phyloP scores from a whole-genome alignment of 75 land plant species.

The Gnetum montanum region DNA sequence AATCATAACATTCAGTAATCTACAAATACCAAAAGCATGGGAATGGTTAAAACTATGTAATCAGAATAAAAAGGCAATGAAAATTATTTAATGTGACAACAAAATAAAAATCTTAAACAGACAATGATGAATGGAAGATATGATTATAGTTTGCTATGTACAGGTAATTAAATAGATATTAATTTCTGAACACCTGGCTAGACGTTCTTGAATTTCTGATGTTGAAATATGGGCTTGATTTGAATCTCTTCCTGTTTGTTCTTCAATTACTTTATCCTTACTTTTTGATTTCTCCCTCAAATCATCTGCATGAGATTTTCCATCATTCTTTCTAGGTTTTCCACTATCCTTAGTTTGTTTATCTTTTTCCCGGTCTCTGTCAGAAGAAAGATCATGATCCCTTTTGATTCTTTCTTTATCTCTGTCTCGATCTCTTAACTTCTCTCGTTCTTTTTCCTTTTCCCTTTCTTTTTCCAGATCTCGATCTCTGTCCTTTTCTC shows the following conservation, averaged over 20 bases:
- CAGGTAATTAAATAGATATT: no score
- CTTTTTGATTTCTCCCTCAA: constrained; percentile 5
- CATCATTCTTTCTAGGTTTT: constrained; percentile 7
- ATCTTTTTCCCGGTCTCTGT: constrained; percentile 12
- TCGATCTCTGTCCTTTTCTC: neutral
- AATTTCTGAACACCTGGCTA: constrained; percentile 15
- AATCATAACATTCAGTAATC: neutral
- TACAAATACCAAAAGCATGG: neutral
- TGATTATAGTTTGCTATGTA: no score
- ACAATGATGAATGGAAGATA: neutral
- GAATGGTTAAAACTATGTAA: neutral
- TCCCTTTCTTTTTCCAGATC: constrained; percentile 5
- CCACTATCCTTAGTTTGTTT: constrained; percentile 11
- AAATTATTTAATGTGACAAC: neutral
- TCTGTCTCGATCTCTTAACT: constrained; percentile 12
- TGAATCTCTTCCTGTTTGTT: neutral
- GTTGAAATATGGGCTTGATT: neutral
- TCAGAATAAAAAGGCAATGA: neutral
- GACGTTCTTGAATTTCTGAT: constrained; percentile 4
- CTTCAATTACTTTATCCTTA: constrained; percentile 13
- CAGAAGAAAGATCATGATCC: constrained; percentile 19
- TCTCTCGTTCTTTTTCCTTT: constrained; percentile 1
- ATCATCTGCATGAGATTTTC: neutral
- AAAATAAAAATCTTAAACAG: neutral
- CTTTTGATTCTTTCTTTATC: constrained; percentile 11